These are phyloP conservation scores for Colletotrichum salicis DNA, from an alignment of 2,329 filamentous ascomycete genomes.

Conservation along the genomic window DNA sequence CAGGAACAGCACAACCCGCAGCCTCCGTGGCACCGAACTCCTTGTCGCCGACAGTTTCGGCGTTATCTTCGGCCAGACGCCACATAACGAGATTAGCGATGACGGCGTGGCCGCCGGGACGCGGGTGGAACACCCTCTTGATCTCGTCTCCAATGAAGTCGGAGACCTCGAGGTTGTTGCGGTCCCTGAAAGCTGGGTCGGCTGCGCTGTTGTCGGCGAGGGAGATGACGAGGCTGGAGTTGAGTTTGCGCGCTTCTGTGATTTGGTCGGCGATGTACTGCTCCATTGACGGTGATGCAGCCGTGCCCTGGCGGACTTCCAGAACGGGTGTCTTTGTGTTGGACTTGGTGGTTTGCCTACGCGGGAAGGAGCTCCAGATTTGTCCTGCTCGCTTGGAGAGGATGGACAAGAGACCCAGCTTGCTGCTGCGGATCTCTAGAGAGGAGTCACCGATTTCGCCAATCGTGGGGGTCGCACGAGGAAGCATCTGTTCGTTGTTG, in stretches of 20 bases:
- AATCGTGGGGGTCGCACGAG: not conserved
- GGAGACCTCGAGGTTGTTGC: not conserved
- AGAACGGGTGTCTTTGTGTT: not conserved
- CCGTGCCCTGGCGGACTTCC: not conserved
- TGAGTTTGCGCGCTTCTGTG: not conserved
- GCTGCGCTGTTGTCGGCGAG: not conserved
- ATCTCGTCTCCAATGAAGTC: not conserved
- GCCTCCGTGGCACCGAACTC: not conserved
- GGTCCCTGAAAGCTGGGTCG: not conserved
- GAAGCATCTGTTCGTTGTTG: not conserved
- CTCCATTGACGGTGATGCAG: not conserved
- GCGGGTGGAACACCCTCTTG: conserved; percentile 3
- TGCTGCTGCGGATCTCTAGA: not conserved
- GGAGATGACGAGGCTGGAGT: not conserved
- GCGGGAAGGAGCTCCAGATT: not conserved
- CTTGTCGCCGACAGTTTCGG: not conserved
- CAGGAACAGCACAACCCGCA: not conserved
- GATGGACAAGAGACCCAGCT: not conserved
- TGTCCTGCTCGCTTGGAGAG: not conserved
- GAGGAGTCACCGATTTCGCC: not conserved
- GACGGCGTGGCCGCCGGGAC: not conserved
- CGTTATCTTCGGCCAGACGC: not conserved
- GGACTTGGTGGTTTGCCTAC: not conserved
- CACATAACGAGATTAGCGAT: not conserved
- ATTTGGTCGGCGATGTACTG: not conserved